These are phyloP conservation scores for Blumeriella jaapii DNA, from an alignment of 2,329 filamentous ascomycete genomes.

Conservation along the genomic window DNA sequence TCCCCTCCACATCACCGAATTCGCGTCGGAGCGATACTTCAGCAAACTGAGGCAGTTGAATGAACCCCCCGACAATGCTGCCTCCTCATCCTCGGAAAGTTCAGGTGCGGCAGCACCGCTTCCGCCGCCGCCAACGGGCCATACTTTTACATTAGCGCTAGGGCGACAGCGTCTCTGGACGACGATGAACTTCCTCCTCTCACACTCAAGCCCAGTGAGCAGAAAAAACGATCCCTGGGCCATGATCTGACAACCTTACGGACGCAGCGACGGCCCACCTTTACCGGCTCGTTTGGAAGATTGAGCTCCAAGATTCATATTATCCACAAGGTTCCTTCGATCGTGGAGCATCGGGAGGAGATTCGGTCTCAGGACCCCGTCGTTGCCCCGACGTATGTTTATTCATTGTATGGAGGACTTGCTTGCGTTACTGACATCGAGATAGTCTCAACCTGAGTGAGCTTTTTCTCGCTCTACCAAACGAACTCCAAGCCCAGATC, in stretches of 20 bases:
- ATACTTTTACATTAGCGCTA: slow-evolving; percentile 25
- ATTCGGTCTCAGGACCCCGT: slow-evolving; percentile 19
- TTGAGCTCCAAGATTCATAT: slow-evolving; percentile 24
- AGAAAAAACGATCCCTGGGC: slow-evolving; percentile 26
- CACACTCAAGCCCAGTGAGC: slow-evolving; percentile 20
- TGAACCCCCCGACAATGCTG: slow-evolving; percentile 31
- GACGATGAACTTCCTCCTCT: slow-evolving; percentile 16
- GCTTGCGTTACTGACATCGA: slow-evolving; percentile 8
- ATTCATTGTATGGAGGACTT: neutral
- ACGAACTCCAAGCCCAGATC: slow-evolving; percentile 52
- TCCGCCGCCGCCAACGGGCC: slow-evolving; percentile 1
- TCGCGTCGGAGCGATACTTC: slow-evolving; percentile 54
- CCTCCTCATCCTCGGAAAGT: slow-evolving; percentile 23
- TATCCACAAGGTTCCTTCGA: slow-evolving; percentile 21
- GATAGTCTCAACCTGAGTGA: slow-evolving; percentile 37
- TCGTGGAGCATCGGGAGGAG: slow-evolving; percentile 22
- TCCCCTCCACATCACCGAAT: slow-evolving; percentile 52
- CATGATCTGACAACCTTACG: slow-evolving; percentile 24
- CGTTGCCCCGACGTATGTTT: slow-evolving; percentile 15
- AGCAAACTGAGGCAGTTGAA: slow-evolving; percentile 47
- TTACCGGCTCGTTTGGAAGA: slow-evolving; percentile 24
- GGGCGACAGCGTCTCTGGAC: slow-evolving; percentile 20
- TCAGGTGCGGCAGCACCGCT: slow-evolving; percentile 3
- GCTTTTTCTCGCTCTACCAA: slow-evolving; percentile 46
- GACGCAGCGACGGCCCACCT: slow-evolving; percentile 25